A percentile compares a stretch with the other conserved stretches of the same genome.
phyloP scores from a whole-genome alignment of 768 basidiomycete genomes.

The Amanita pseudoporphyria region DNA sequence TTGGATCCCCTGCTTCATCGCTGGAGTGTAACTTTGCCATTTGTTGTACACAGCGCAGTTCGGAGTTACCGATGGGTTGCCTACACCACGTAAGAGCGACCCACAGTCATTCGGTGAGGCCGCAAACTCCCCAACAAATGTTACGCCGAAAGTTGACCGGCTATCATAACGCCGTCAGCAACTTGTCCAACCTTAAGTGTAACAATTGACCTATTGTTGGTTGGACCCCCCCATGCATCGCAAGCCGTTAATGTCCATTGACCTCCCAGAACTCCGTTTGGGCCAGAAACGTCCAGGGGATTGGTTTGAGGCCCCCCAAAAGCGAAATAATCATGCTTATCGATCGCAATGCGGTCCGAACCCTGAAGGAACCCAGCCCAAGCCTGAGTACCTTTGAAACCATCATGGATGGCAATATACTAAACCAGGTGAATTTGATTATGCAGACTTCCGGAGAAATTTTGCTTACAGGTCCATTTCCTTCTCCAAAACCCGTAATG shows the following conservation, averaged over 20 bases:
- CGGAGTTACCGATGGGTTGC: slow-evolving; percentile 27
- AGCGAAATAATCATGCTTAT: slow-evolving; percentile 63
- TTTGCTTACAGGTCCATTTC: slow-evolving; percentile 40
- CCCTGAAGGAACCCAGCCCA: slow-evolving; percentile 48
- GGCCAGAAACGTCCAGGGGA: slow-evolving; percentile 22
- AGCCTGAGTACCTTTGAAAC: slow-evolving; percentile 29
- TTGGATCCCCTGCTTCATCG: slow-evolving; percentile 27
- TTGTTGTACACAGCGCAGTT: slow-evolving; percentile 31
- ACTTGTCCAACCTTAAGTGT: slow-evolving; percentile 15
- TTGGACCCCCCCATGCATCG: slow-evolving; percentile 42
- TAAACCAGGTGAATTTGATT: slow-evolving; percentile 7
- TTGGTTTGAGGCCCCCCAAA: slow-evolving; percentile 32
- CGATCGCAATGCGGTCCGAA: slow-evolving; percentile 51
- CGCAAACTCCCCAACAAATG: slow-evolving; percentile 71
- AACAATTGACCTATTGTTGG: slow-evolving; percentile 34
- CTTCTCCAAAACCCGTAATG: slow-evolving; percentile 67
- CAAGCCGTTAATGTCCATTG: slow-evolving; percentile 45
- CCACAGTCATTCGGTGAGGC: slow-evolving; percentile 58
- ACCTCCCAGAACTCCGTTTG: slow-evolving; percentile 28
- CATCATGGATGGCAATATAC: slow-evolving; percentile 43
- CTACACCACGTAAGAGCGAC: slow-evolving; percentile 19
- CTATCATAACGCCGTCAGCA: slow-evolving; percentile 16
- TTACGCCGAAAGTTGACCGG: slow-evolving; percentile 50
- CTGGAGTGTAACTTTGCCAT: slow-evolving; percentile 45
- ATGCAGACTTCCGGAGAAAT: background rate